phyloP scores from a whole-genome alignment of 2,329 filamentous ascomycete genomes.

The Diaporthe capsici region DNA sequence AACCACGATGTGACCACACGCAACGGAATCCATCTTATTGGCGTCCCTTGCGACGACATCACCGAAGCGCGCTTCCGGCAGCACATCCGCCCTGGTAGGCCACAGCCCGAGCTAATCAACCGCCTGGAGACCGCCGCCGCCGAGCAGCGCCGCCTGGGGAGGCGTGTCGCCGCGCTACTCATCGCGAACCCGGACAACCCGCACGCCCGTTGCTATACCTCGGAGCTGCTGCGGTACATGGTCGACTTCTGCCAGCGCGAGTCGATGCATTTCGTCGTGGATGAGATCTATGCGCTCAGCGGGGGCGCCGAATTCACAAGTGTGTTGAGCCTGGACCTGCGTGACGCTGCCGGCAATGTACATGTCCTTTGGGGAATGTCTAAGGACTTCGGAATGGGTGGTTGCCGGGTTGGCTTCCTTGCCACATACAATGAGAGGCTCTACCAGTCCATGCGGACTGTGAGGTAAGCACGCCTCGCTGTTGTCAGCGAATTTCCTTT shows the following conservation, averaged over 20 bases:
- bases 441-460: slow-evolving; percentile 39
- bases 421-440: slow-evolving; percentile 38
- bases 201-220: slow-evolving; percentile 33
- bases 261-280: slow-evolving; percentile 38
- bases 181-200: slow-evolving; percentile 41
- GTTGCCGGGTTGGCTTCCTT: slow-evolving; percentile 36
- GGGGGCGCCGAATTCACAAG: slow-evolving; percentile 31
- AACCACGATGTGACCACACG: slow-evolving; percentile 34
- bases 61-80: slow-evolving; percentile 35
- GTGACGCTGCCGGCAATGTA: slow-evolving; percentile 34
- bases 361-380: slow-evolving; percentile 36
- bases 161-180: slow-evolving; percentile 35
- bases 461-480: slow-evolving; percentile 24
- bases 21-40: slow-evolving; percentile 36
- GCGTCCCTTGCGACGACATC: slow-evolving; percentile 39
- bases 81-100: slow-evolving; percentile 37
- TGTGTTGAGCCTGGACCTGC: slow-evolving; percentile 35
- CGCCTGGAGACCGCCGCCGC: slow-evolving; percentile 27
- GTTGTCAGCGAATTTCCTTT: neutral
- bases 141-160: slow-evolving; percentile 36
- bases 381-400: slow-evolving; percentile 40
- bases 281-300: slow-evolving; percentile 41
- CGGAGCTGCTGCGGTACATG: slow-evolving; percentile 32
- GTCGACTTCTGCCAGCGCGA: slow-evolving; percentile 36
- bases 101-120: slow-evolving; percentile 34